Base-by-base conservation (phyloP, 2,329 filamentous ascomycete genomes). In the Cladosporium halotolerans region DNA sequence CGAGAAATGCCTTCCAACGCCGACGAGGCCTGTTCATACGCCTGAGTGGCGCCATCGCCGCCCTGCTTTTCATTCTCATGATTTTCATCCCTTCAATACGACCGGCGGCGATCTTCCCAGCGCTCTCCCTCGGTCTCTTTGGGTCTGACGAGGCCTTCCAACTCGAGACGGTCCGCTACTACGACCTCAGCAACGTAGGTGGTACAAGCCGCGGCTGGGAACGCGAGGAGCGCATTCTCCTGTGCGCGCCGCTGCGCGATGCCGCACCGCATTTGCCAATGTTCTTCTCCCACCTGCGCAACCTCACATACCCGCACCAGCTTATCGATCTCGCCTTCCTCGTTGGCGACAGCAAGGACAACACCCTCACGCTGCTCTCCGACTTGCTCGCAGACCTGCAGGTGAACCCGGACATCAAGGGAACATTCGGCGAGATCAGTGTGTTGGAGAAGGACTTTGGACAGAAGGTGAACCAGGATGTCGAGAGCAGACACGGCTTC, bases 361-460 rank as follows among this genome's bases (percentile, higher is more conserved):
- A 85, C 57, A 99, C 93, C 1, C 77, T 96, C 36, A 72, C 82
- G 32, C 78, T 93, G 44, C 79, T 99, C 47, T 82, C 85, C 4
- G 76, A 87, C 54, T 84, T 87, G 63, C 75, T 99, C 50, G 82
- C 89, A 61, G 81, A 84, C 39, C 79, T 96, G 11, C 93, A 99
- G 72, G 83, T 82, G 19, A 82, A 93, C 57, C 77, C 84, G 18
- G 88, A 96, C 62, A 83, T 85, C 9, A 85, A 83, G 62, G 85
- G 91, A 72, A 84, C 86, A 13, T 99, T 91, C 67, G 93, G 93
- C 56, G 93, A 99, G 73, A 93, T 99, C 55, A 96, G 89, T 0
- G 93, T 99, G 56, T 91, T 99, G 60, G 89, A 97, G 73, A 99
- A 99, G 74, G 92, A 99, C 70, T 99, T 99, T 75, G 93, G 93